These are phyloP conservation scores for Claviceps purpurea DNA, from an alignment of 2,329 filamentous ascomycete species.

Conservation along the genomic window DNA sequence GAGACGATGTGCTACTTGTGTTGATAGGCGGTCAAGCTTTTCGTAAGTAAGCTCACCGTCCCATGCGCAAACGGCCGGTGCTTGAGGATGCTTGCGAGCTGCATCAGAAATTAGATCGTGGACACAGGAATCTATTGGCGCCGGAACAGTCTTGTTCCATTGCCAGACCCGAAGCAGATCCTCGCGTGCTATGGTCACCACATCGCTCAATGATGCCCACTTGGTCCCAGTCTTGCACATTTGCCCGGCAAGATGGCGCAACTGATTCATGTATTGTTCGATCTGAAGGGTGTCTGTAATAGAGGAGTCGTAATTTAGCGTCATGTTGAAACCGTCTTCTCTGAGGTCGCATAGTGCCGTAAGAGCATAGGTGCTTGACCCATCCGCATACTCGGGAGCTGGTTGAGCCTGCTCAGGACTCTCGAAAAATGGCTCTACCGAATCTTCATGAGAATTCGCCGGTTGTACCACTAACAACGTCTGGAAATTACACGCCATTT, in stretches of 20 bases:
- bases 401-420: not conserved
- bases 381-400: not conserved
- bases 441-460: too few relatives aligned
- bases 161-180: slow-evolving; percentile 22
- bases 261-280: not conserved
- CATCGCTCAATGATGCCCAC: not conserved
- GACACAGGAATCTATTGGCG: slow-evolving; percentile 28
- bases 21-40: slow-evolving; percentile 29
- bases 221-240: not conserved
- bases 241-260: not conserved
- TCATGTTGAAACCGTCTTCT: not conserved
- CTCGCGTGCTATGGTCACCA: not conserved
- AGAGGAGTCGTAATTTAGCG: not conserved
- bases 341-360: not conserved
- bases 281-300: not conserved
- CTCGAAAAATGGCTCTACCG: too few relatives aligned
- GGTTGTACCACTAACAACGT: too few relatives aligned
- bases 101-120: slow-evolving; percentile 32
- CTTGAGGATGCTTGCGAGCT: slow-evolving; percentile 22
- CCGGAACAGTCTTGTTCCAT: slow-evolving; percentile 31
- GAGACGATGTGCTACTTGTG: slow-evolving; percentile 26
- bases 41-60: slow-evolving; percentile 34
- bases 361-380: not conserved
- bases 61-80: slow-evolving; percentile 33
- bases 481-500: too few relatives aligned